Conservation (phyloP, 495 filamentous ascomycete genomes). For the Barbatosphaeria neglecta region DNA sequence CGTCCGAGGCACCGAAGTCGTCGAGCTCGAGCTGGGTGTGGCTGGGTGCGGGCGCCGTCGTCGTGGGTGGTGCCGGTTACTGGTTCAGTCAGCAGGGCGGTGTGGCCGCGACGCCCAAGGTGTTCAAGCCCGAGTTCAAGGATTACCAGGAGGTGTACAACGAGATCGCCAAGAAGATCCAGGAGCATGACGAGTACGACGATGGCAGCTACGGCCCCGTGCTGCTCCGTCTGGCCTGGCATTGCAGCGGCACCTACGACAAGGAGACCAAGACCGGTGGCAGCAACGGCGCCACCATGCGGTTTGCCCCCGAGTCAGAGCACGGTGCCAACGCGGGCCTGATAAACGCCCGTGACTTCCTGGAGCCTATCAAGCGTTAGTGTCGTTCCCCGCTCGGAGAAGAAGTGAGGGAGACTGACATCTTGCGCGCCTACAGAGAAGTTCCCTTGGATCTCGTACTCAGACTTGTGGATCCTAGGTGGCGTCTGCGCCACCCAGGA, state of each 20-base stretch:
- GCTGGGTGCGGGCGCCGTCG: conserved; percentile 40
- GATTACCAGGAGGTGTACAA: conserved; percentile 98
- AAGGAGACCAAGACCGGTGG: conserved; percentile 82
- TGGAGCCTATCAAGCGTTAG: conserved; percentile 76
- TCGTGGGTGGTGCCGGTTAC: conserved; percentile 59
- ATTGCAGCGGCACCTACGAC: conserved; percentile 81
- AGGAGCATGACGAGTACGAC: conserved; percentile 90
- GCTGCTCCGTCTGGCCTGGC: conserved; percentile 75
- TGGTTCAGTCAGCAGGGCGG: conserved; percentile 51
- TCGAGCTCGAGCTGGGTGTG: conserved; percentile 35
- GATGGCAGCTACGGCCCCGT: conserved; percentile 95
- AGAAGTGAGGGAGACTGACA: background rate
- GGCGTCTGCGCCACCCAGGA: conserved; percentile 86
- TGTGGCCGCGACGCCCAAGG: conserved; percentile 33
- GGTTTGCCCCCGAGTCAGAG: conserved; percentile 81
- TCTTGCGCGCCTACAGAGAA: conserved; percentile 35
- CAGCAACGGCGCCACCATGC: conserved; percentile 95
- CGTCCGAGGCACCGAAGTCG: conserved; percentile 53
- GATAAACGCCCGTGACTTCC: conserved; percentile 77
- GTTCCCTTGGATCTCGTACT: conserved; percentile 93
- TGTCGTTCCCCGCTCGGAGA: conserved; percentile 1
- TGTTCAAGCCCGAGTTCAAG: conserved; percentile 63
- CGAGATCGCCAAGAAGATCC: conserved; percentile 63
- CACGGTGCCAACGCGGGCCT: conserved; percentile 94
- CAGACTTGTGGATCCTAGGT: conserved; percentile 89